These are phyloP conservation scores for Aspergillus arachidicola DNA, from an alignment of 2,329 filamentous ascomycete species.

Conservation along the genomic window DNA sequence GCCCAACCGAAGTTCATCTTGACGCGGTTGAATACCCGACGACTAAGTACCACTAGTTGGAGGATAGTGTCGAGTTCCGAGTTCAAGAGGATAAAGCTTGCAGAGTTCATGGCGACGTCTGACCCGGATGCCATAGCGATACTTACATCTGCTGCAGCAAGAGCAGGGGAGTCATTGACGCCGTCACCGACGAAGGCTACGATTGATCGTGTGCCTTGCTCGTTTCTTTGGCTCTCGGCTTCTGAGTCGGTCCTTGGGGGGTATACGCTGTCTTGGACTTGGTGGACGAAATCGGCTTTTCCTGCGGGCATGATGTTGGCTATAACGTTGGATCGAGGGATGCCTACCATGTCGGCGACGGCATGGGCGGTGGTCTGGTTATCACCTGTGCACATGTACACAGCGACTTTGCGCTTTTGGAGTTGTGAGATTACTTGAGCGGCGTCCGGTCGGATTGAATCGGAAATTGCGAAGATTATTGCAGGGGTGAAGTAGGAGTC, in stretches of 20 bases:
- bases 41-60: slow-evolving; percentile 71
- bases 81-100: slow-evolving; percentile 78
- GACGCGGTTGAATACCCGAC: slow-evolving; percentile 73
- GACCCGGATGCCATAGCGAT: slow-evolving; percentile 81
- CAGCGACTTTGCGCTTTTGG: slow-evolving; percentile 65
- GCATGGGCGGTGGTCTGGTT: slow-evolving; percentile 82
- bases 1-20: slow-evolving; percentile 88
- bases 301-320: slow-evolving; percentile 83
- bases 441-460: slow-evolving; percentile 77
- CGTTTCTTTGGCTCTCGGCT: slow-evolving; percentile 13
- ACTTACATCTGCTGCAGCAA: slow-evolving; percentile 78
- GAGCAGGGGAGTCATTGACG: slow-evolving; percentile 81
- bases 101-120: slow-evolving; percentile 79
- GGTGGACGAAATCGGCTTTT: slow-evolving; percentile 58
- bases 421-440: slow-evolving; percentile 65
- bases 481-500: slow-evolving; percentile 49
- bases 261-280: slow-evolving; percentile 35
- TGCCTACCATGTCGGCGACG: slow-evolving; percentile 75
- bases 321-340: slow-evolving; percentile 73
- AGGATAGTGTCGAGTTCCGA: slow-evolving; percentile 70
- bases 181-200: slow-evolving; percentile 87
- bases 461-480: slow-evolving; percentile 74
- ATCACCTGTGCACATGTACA: slow-evolving; percentile 94
- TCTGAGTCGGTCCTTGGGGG: slow-evolving; percentile 4
- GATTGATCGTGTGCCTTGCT: slow-evolving; percentile 48